Conservation (phyloP, 2,329 filamentous ascomycete species). For the Aspergillus fischeri region DNA sequence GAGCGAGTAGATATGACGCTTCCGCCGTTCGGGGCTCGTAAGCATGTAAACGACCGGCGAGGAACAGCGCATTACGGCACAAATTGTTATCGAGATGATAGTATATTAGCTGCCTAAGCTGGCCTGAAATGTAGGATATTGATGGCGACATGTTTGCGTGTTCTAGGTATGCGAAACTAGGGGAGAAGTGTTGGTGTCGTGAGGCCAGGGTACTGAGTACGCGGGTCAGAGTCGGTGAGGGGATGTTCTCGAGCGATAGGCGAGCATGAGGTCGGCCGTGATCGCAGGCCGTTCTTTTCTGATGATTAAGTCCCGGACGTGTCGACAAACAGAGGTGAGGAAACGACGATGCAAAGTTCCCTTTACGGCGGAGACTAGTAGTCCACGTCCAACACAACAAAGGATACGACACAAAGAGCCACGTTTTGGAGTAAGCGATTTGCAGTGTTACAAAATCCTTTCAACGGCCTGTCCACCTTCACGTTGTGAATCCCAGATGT, state of each 20-base stretch:
- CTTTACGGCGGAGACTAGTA: background rate
- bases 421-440: background rate
- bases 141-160: slow-evolving; percentile 50
- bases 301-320: background rate
- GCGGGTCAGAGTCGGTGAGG: background rate
- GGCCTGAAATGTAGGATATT: slow-evolving; percentile 52
- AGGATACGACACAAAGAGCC: background rate
- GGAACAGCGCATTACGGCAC: slow-evolving; percentile 86
- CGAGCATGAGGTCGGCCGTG: background rate
- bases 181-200: background rate
- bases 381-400: background rate
- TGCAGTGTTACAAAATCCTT: background rate
- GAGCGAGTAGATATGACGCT: slow-evolving; percentile 74
- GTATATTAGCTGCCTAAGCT: slow-evolving; percentile 63
- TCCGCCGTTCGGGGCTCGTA: slow-evolving; percentile 79
- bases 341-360: slow-evolving; percentile 12
- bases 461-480: background rate
- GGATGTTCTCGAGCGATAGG: background rate
- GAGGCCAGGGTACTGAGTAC: background rate
- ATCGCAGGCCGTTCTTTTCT: background rate
- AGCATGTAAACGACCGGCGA: slow-evolving; percentile 78
- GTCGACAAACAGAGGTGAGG: slow-evolving; percentile 9
- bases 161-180: background rate
- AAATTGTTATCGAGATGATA: slow-evolving; percentile 85
- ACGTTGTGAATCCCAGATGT: background rate